Evolutionary conservation across 148 eudicot genomes (phyloP).

Genomic region (Chenopodium album): DNA sequence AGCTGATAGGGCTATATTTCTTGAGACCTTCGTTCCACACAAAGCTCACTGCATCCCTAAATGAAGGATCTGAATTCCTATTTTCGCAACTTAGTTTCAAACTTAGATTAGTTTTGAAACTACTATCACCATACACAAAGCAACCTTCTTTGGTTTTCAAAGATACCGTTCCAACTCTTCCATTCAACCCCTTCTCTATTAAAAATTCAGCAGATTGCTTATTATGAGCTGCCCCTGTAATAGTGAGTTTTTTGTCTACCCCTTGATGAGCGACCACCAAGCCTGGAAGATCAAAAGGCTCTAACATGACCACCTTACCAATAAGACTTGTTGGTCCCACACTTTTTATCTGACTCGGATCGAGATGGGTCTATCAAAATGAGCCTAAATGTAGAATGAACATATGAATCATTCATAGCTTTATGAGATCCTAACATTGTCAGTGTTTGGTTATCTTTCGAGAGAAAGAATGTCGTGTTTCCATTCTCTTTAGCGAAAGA

Average conservation of each 20-base stretch:
- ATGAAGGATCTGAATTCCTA: constrained; percentile 22
- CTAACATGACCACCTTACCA: constrained; percentile 58
- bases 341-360: not conserved
- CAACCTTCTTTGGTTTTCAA: constrained; percentile 66
- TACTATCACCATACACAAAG: constrained; percentile 43
- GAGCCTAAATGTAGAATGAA: constrained; percentile 70
- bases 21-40: constrained; percentile 46
- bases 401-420: constrained; percentile 45
- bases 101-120: constrained; percentile 11
- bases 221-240: constrained; percentile 10
- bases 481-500: constrained; percentile 49
- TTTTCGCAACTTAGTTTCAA: constrained; percentile 53
- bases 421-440: constrained; percentile 42
- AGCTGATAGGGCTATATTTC: constrained; percentile 72
- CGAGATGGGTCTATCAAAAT: constrained; percentile 30
- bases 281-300: constrained; percentile 75
- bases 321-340: constrained; percentile 28
- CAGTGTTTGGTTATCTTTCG: constrained; percentile 30
- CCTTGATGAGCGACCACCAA: constrained; percentile 49
- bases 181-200: constrained; percentile 58
- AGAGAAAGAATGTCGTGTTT: constrained; percentile 39
- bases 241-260: constrained; percentile 32
- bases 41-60: constrained; percentile 52
- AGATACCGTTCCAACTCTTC: constrained; percentile 49
- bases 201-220: constrained; percentile 34